Percentiles rank a stretch among this genome's conserved stretches.
Conservation (phyloP, 306 rosid species). For the Vigna reflexopilosa region DNA sequence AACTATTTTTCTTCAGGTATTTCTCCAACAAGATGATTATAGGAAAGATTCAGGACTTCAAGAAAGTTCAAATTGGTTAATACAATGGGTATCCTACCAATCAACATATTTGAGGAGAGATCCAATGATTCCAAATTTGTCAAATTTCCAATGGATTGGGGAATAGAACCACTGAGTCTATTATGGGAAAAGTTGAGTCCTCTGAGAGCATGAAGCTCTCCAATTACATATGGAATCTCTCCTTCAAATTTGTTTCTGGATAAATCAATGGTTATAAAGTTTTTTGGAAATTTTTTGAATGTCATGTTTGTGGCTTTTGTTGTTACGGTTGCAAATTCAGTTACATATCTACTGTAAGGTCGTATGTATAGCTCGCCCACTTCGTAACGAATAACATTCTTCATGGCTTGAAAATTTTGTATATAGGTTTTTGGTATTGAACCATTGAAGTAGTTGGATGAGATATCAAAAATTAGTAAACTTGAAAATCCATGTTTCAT, state of each 20-base stretch:
- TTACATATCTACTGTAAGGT: too few species aligned
- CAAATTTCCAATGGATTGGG: constrained; percentile 41
- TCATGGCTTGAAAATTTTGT: background rate
- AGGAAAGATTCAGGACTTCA: constrained; percentile 38
- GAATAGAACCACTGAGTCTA: constrained; percentile 43
- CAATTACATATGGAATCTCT: constrained; percentile 45
- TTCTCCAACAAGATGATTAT: constrained; percentile 38
- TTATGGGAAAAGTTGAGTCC: constrained; percentile 50
- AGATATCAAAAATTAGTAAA: constrained; percentile 36
- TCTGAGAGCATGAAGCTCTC: constrained; percentile 30
- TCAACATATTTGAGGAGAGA: constrained; percentile 49
- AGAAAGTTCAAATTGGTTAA: constrained; percentile 32
- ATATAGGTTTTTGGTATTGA: constrained; percentile 31
- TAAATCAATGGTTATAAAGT: constrained; percentile 37
- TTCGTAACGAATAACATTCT: too few species aligned
- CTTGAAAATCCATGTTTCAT: background rate
- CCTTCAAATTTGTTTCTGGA: constrained; percentile 51
- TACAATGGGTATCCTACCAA: constrained; percentile 17
- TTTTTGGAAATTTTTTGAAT: background rate
- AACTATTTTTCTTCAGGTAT: constrained; percentile 55
- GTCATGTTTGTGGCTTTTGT: background rate
- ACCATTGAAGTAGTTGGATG: constrained; percentile 38
- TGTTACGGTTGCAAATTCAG: background rate
- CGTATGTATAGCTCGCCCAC: background rate
- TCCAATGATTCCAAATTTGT: constrained; percentile 47